Evolutionary conservation across 345 rosid species (phyloP), one percentile per base, ranked within the genome.

Genomic region (Populus davidiana): DNA sequence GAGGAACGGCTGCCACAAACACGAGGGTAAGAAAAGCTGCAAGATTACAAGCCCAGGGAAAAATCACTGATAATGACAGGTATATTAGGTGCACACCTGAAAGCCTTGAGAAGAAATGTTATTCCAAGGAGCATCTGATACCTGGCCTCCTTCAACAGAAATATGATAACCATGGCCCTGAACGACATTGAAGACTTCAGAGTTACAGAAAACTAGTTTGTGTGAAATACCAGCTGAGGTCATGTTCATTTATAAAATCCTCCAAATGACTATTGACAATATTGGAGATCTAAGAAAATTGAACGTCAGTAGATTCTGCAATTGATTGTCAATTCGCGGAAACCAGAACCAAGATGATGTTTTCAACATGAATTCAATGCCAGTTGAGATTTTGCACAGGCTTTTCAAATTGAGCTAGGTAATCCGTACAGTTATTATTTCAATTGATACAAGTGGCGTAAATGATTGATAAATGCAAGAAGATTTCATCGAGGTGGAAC

Each of bases 141-240:
- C 76, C 70, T 89, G 84, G 39, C 20, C 65, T 81, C 96, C 96
- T 9, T 87, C 87, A 29, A 86, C 52, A 62, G 89, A 89, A 77
- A 85, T 81, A 82, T 92, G 98, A 82, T 73, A 79, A n/a, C 97
- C 94, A 75, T 67, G 85, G 9, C 98, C 98, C 98, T 94, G 77
- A 67, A 82, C 23, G 63, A 62, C 56, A 71, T 69, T 71, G 41
- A 67, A 67, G 73, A 75, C 31, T 49, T 75, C 13, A 23, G 39
- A 17, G 52, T 36, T 7, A 67, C 25, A 38, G 1, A 67, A 20
- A 67, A 67, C 70, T 36, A 67, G 25, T 36, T 6, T 21, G 36
- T 36, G 36, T 5, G 16, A 39, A 5, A 67, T 17, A 33, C 39
- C 2, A 17, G 0, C n/a, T 67, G 47, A 20, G 67, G 9, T 21